phyloP scores from a whole-genome alignment of 2,329 filamentous ascomycete species.

The Mycocentrospora acerina region DNA sequence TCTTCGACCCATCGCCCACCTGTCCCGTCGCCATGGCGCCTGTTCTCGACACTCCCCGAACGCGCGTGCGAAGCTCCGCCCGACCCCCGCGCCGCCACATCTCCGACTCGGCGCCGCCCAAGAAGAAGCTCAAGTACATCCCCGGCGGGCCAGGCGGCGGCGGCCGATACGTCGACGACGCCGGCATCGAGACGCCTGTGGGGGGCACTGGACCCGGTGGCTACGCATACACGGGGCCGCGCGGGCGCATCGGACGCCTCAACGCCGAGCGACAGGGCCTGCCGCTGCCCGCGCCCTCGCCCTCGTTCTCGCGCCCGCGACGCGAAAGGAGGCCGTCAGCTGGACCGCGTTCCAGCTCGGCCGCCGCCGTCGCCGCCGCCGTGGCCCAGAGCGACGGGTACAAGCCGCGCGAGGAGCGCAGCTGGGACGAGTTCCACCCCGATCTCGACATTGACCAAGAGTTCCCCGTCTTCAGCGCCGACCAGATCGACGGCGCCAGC shows the following conservation, averaged over 20 bases:
- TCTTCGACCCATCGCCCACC: slow-evolving; percentile 25
- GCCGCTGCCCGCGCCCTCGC: slow-evolving; percentile 48
- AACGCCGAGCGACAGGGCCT: slow-evolving; percentile 46
- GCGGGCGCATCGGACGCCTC: slow-evolving; percentile 56
- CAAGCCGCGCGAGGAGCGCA: slow-evolving; percentile 93
- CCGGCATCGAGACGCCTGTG: slow-evolving; percentile 62
- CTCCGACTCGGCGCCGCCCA: slow-evolving; percentile 45
- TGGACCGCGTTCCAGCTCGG: slow-evolving; percentile 76
- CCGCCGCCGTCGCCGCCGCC: slow-evolving; percentile 82
- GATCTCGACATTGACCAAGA: slow-evolving; percentile 85
- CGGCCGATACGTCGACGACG: slow-evolving; percentile 77
- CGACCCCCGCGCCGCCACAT: slow-evolving; percentile 36
- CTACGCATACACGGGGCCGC: slow-evolving; percentile 55
- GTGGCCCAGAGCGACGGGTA: slow-evolving; percentile 93
- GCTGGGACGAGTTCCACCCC: slow-evolving; percentile 97
- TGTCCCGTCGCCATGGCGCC: slow-evolving; percentile 35
- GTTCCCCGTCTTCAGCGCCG: slow-evolving; percentile 76
- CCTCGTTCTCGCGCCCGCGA: slow-evolving; percentile 47
- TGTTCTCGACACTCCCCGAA: slow-evolving; percentile 37
- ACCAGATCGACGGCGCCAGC: slow-evolving; percentile 78
- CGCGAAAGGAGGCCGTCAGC: slow-evolving; percentile 42
- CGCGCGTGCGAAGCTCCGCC: slow-evolving; percentile 38
- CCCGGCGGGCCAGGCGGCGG: slow-evolving; percentile 85
- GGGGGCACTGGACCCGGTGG: slow-evolving; percentile 51
- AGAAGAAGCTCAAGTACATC: slow-evolving; percentile 64